Evolutionary conservation across 495 filamentous ascomycete genomes (phyloP).

Genomic region (Xylaria sp.): DNA sequence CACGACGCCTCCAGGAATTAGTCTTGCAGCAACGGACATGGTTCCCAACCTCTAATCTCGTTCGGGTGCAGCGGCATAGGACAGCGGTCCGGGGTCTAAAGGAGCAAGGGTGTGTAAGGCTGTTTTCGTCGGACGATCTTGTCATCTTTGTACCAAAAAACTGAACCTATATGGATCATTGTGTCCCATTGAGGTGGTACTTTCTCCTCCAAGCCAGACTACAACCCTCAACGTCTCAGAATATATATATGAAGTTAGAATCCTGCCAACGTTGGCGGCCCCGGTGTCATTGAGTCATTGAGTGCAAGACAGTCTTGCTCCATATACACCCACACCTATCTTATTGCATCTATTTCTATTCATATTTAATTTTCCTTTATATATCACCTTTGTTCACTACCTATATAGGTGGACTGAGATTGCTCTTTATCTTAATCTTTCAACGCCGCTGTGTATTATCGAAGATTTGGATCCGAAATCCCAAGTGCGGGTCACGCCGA

Average conservation of each 20-base stretch:
- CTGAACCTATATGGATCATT: constrained; percentile 14
- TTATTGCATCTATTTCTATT: not conserved
- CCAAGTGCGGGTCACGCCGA: not conserved
- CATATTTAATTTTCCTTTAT: not conserved
- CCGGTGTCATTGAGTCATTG: not conserved
- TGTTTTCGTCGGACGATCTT: constrained; percentile 22
- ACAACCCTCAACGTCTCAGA: not conserved
- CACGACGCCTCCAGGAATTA: constrained; percentile 22
- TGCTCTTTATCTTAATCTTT: not conserved
- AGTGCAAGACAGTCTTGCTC: constrained; percentile 9
- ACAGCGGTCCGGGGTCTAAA: constrained; percentile 13
- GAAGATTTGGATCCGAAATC: constrained; percentile 6
- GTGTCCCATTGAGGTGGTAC: constrained; percentile 22
- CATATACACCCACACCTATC: not conserved
- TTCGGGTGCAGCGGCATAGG: constrained; percentile 16
- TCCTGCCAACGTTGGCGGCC: not conserved
- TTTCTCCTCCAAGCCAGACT: not conserved
- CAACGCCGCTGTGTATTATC: not conserved
- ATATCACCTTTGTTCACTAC: not conserved
- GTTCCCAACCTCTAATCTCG: constrained; percentile 12
- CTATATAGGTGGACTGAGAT: not conserved
- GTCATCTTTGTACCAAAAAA: constrained; percentile 4
- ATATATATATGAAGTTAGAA: constrained; percentile 21
- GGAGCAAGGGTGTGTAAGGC: constrained; percentile 25
- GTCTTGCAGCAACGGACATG: constrained; percentile 13